Base-by-base conservation (phyloP, 345 rosid species). In the Jatropha curcas region DNA sequence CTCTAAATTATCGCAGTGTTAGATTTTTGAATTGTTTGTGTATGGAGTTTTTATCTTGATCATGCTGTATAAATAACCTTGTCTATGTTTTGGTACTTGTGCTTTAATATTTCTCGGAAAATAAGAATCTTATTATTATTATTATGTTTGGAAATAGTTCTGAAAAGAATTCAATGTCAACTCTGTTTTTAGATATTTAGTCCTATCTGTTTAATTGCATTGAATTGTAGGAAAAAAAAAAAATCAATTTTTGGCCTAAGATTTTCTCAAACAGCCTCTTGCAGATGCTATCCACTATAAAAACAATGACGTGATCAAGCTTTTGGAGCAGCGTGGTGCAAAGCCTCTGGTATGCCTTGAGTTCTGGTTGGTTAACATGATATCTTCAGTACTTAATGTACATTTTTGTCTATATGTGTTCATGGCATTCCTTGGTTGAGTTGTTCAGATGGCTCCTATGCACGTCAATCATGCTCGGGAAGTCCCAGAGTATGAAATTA, bases 401-500 rank as follows among this genome's bases (percentile, higher is more conserved):
- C 22, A 50, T 27, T 11, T 48, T 35, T 22, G 25, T 1, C 5
- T 19, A 19, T 46, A 17, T 67, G 8, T 33, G n/a, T 5, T 22
- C 4, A 17, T 39, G 52, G 63, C 11, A 11, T 56, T 27, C 8
- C 5, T 16, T 27, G 24, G 51, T 30, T 61, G 0, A 20, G 41
- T 61, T 64, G 45, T 63, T 72, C 70, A 92, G 98, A 80, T 80
- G 92, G 93, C 95, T 77, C 97, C 97, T 31, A 94, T 94, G 98
- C 95, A 90, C 1, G 98, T 94, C 39, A 85, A 86, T 12, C 89
- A 90, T 60, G 82, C 91, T 5, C 97, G 89, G 52, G 97, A 92
- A 80, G 97, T 94, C 35, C 98, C 97, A 4, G 97, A 94, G 57
- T 94, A 92, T 71, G 98, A 94, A 84, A 94, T 94, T 57, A 80